Evolutionary conservation across 768 basidiomycete genomes (phyloP), one percentile per base, ranked within the genome.

Genomic region (Gloeopeniophorella convolvens): DNA sequence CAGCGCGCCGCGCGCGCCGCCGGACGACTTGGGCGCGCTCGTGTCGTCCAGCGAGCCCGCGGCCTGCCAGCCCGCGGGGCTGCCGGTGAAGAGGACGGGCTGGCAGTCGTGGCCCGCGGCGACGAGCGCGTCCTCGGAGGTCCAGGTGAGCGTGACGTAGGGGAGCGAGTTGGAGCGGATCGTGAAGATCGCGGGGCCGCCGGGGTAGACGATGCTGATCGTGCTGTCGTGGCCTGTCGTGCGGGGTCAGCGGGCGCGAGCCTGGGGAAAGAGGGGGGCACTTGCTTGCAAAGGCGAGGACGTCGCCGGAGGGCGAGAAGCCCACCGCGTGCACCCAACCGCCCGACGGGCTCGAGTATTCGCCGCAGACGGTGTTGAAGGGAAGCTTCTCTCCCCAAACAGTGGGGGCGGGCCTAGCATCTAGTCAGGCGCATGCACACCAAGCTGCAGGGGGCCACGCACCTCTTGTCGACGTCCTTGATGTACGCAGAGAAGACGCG

Each of bases 301-400:
- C 77, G 59, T 98, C 88, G n/a, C 96, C 96, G 8, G 89, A 89
- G 4, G 95, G 96, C 20, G 95, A 98, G 72, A 99, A 99, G 1
- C 83, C 88, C 41, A 98, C 89, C 16, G 86, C 74, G 59, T 98
- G 96, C 1, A 99, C 93, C 96, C 96, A 99, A 10, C 96, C 96
- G 33, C 96, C 96, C 34, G 84, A 78, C 0, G 90, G 83, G 60
- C 85, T 90, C 31, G 75, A 65, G 65, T 88, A 99, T 66, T 98
- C 96, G 39, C 93, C 96, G 57, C 94, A 98, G 52, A 99, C 74
- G 1, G 96, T 97, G 65, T 94, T 95, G 76, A 98, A 98, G 0
- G 96, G 96, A 0, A 99, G 74, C 60, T 93, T 93, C 50, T 93
- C 91, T n/a, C 96, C 96, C 96, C 96, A 99, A 1, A 93, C 83